Conservation (phyloP, 1,139 yeast genomes). For the Kodamaea fungicola region DNA sequence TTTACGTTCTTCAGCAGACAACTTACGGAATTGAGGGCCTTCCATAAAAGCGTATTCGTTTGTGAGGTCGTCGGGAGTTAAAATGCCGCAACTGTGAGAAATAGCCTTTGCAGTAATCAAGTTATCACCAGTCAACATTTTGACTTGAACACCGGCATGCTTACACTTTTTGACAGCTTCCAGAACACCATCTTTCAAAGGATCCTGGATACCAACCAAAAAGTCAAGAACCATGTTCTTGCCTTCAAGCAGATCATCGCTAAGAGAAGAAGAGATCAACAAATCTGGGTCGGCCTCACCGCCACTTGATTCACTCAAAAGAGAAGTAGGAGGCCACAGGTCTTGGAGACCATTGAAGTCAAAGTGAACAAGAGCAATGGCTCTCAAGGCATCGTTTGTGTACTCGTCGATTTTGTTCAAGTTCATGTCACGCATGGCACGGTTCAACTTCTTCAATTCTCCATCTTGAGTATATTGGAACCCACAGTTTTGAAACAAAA, state of each 20-base stretch:
- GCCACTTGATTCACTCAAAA: conserved; percentile 23
- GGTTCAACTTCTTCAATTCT: conserved; percentile 20
- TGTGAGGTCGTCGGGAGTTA: conserved; percentile 49
- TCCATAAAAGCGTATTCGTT: conserved; percentile 75
- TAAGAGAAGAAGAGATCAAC: conserved; percentile 29
- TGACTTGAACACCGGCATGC: conserved; percentile 86
- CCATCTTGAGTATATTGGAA: conserved; percentile 30
- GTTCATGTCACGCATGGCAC: conserved; percentile 31
- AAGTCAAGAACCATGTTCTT: conserved; percentile 53
- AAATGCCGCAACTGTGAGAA: conserved; percentile 79
- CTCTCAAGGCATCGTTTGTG: conserved; percentile 78
- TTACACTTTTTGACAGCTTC: conserved; percentile 84
- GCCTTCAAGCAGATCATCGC: conserved; percentile 21
- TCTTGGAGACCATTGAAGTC: conserved; percentile 47
- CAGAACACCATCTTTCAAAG: conserved; percentile 85
- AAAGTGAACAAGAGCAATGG: conserved; percentile 78
- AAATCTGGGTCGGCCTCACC: conserved; percentile 47
- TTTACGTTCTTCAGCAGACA: conserved; percentile 55
- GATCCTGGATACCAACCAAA: conserved; percentile 92
- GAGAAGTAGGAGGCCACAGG: conserved; percentile 65
- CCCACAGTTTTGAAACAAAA: conserved; percentile 64
- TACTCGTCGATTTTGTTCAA: conserved; percentile 53
- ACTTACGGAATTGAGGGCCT: conserved; percentile 81
- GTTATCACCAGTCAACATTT: conserved; percentile 98
- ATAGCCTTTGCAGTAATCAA: conserved; percentile 87